Conservation (phyloP, 129 eudicot genomes). For the Ambrosia trifida region DNA sequence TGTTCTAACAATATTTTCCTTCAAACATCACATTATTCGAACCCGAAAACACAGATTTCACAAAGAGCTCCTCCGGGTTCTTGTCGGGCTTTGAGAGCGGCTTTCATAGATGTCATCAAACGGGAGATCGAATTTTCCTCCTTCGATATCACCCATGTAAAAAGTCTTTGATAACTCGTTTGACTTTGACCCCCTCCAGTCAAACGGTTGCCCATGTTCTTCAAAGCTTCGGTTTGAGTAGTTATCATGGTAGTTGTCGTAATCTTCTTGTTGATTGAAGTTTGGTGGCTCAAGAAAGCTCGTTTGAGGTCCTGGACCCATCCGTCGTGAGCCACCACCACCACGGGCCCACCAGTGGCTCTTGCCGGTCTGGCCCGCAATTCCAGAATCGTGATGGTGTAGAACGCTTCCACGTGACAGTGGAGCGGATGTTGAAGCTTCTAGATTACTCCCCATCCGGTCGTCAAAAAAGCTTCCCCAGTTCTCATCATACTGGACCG, state of each 20-base stretch:
- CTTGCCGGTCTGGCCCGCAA: constrained; percentile 32
- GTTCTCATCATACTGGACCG: constrained; percentile 42
- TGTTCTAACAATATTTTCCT: constrained; percentile 25
- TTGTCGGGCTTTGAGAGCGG: constrained; percentile 37
- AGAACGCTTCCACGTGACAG: constrained; percentile 56
- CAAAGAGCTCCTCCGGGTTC: constrained; percentile 35
- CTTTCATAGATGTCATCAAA: constrained; percentile 69
- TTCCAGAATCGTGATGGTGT: constrained; percentile 52
- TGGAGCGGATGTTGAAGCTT: constrained; percentile 79
- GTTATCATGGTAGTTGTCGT: constrained; percentile 38
- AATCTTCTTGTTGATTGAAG: constrained; percentile 25
- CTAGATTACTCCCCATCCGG: constrained; percentile 44
- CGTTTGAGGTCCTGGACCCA: constrained; percentile 52
- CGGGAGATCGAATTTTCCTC: constrained; percentile 59
- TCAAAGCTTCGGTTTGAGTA: constrained; percentile 57
- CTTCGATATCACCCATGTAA: constrained; percentile 49
- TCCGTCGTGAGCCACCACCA: constrained; percentile 24
- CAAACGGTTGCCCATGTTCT: constrained; percentile 37
- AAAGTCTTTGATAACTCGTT: constrained; percentile 48
- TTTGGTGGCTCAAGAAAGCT: constrained; percentile 91
- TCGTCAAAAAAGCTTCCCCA: constrained; percentile 66
- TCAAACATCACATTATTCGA: constrained; percentile 20
- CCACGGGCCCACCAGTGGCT: constrained; percentile 91
- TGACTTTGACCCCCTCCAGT: constrained; percentile 38
- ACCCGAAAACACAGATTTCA: constrained; percentile 18